Evolutionary conservation across 2,329 filamentous ascomycete genomes (phyloP).

Genomic region (Arthrobotrys conoides): DNA sequence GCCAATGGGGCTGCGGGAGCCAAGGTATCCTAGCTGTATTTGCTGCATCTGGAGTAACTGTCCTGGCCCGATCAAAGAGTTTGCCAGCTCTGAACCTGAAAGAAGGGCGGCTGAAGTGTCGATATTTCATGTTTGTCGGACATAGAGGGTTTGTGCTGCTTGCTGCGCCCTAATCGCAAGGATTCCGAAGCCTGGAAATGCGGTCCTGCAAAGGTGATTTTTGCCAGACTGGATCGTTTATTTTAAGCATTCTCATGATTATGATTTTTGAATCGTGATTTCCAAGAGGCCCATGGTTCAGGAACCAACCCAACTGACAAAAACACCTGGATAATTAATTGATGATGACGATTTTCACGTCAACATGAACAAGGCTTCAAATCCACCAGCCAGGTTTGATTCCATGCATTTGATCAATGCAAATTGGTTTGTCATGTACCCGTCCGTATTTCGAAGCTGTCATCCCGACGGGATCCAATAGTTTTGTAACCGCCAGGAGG

Average conservation of each 20-base stretch:
- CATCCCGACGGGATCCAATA: conserved; percentile 7
- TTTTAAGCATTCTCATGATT: conserved; percentile 34
- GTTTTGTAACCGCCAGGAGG: conserved; percentile 3
- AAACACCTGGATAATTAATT: not conserved
- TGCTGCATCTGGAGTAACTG: conserved; percentile 43
- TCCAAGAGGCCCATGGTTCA: not conserved
- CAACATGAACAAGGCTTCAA: not conserved
- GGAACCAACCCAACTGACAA: not conserved
- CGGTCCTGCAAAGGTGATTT: conserved; percentile 38
- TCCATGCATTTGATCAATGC: not conserved
- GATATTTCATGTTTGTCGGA: conserved; percentile 20
- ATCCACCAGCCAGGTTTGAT: not conserved
- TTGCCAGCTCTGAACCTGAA: conserved; percentile 15
- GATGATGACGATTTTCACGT: not conserved
- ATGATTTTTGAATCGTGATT: not conserved
- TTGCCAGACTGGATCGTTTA: conserved; percentile 33
- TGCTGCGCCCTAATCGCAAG: conserved; percentile 53
- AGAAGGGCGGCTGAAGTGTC: conserved; percentile 41
- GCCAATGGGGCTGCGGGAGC: conserved; percentile 31
- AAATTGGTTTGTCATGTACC: not conserved
- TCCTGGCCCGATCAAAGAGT: conserved; percentile 3
- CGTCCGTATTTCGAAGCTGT: not conserved
- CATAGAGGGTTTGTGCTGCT: conserved; percentile 6
- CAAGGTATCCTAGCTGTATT: conserved; percentile 33
- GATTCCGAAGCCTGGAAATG: conserved; percentile 39